phyloP scores from a whole-genome alignment of 2,329 filamentous ascomycete species.

The Orbilia quercus region DNA sequence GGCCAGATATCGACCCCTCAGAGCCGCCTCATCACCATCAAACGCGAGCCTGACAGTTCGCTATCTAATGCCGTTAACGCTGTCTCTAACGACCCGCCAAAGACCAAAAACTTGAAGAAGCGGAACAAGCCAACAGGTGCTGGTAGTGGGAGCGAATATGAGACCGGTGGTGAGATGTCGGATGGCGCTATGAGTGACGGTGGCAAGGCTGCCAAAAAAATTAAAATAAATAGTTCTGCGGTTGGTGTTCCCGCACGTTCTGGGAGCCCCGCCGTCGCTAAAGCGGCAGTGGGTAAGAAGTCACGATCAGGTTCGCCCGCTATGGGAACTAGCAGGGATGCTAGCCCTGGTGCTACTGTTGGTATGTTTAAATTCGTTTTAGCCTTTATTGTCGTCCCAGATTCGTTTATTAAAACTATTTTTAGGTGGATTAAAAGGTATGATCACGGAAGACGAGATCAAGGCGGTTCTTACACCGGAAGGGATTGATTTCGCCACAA shows the following conservation, averaged over 20 bases:
- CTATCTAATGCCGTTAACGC: slow-evolving; percentile 34
- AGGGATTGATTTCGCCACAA: slow-evolving; percentile 60
- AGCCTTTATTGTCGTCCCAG: not conserved
- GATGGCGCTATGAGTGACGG: slow-evolving; percentile 57
- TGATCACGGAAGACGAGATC: slow-evolving; percentile 59
- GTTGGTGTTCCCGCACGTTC: slow-evolving; percentile 43
- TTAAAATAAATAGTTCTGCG: slow-evolving; percentile 57
- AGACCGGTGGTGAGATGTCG: slow-evolving; percentile 59
- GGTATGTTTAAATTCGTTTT: slow-evolving; percentile 27
- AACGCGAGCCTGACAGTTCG: slow-evolving; percentile 58
- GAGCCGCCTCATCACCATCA: slow-evolving; percentile 57
- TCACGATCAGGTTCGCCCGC: slow-evolving; percentile 56
- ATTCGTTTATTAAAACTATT: slow-evolving; percentile 1
- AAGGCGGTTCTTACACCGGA: slow-evolving; percentile 58
- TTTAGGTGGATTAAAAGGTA: slow-evolving; percentile 59
- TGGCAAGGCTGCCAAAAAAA: slow-evolving; percentile 59
- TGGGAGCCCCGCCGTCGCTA: slow-evolving; percentile 23
- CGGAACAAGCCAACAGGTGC: slow-evolving; percentile 56
- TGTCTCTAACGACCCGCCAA: slow-evolving; percentile 19
- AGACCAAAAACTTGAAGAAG: slow-evolving; percentile 57
- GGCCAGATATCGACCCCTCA: slow-evolving; percentile 52
- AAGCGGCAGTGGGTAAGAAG: slow-evolving; percentile 42
- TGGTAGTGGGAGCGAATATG: slow-evolving; percentile 57
- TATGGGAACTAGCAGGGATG: slow-evolving; percentile 34
- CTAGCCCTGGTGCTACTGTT: slow-evolving; percentile 36